phyloP scores from a whole-genome alignment of 768 basidiomycete genomes.

The Tylopilus plumbeoviolaceoides region DNA sequence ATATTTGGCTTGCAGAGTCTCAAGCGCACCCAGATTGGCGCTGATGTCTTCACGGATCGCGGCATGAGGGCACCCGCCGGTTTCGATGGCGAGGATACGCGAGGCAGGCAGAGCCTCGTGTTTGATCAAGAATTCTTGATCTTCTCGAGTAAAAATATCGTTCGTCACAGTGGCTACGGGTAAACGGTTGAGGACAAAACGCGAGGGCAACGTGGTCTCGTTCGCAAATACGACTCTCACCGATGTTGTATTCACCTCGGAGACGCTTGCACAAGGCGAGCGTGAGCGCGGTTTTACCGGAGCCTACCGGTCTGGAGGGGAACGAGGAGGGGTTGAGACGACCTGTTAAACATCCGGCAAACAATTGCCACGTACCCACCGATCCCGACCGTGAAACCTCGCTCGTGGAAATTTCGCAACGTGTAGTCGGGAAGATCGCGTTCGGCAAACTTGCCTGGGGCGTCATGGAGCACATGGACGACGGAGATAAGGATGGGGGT shows the following conservation, averaged over 20 bases:
- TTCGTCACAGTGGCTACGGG: slow-evolving; percentile 89
- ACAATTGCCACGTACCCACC: slow-evolving; percentile 67
- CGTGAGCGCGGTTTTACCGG: slow-evolving; percentile 93
- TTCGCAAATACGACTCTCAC: slow-evolving; percentile 38
- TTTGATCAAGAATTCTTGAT: slow-evolving; percentile 94
- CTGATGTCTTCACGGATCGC: slow-evolving; percentile 98
- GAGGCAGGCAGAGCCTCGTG: slow-evolving; percentile 81
- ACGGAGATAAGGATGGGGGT: neutral
- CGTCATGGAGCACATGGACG: neutral
- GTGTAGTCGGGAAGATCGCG: slow-evolving; percentile 90
- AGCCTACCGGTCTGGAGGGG: slow-evolving; percentile 83
- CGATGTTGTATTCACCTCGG: slow-evolving; percentile 85
- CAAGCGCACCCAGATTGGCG: slow-evolving; percentile 94
- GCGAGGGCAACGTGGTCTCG: neutral
- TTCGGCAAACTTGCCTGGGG: slow-evolving; percentile 82
- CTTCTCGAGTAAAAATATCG: slow-evolving; percentile 97
- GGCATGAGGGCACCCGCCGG: slow-evolving; percentile 96
- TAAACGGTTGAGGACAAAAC: slow-evolving; percentile 10
- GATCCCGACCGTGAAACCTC: slow-evolving; percentile 97
- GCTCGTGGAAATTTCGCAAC: slow-evolving; percentile 78
- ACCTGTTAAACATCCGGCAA: neutral
- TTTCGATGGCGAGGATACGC: slow-evolving; percentile 95
- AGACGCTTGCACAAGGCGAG: slow-evolving; percentile 83
- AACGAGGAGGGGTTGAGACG: neutral
- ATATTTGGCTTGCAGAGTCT: slow-evolving; percentile 89